A percentile compares a stretch with the other conserved stretches of the same genome.
phyloP scores from a whole-genome alignment of 495 filamentous ascomycete genomes.

The Cairneyella variabilis region DNA sequence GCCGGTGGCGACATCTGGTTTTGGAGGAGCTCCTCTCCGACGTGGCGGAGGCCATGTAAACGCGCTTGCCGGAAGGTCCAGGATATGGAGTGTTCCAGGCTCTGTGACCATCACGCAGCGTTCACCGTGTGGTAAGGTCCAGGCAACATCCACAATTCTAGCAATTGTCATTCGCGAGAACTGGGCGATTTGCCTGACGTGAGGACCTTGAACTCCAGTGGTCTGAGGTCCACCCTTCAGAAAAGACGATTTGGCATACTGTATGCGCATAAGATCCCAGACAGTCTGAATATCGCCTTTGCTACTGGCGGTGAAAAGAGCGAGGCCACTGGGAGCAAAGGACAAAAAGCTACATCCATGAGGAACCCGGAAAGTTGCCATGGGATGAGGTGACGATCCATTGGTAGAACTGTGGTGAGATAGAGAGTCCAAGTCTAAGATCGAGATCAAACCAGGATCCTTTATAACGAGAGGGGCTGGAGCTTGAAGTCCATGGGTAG shows the following conservation, averaged over 20 bases:
- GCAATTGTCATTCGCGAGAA: slow-evolving; percentile 90
- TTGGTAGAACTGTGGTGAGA: slow-evolving; percentile 34
- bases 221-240: slow-evolving; percentile 41
- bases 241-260: slow-evolving; percentile 48
- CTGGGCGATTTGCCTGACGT: slow-evolving; percentile 77
- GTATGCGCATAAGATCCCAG: slow-evolving; percentile 85
- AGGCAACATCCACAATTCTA: slow-evolving; percentile 83
- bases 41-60: slow-evolving; percentile 88
- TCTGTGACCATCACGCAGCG: slow-evolving; percentile 82
- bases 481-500: slow-evolving; percentile 62
- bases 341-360: slow-evolving; percentile 90
- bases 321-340: slow-evolving; percentile 78
- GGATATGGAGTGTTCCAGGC: slow-evolving; percentile 88
- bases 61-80: slow-evolving; percentile 77
- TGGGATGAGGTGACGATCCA: slow-evolving; percentile 47
- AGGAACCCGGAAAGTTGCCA: slow-evolving; percentile 75
- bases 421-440: slow-evolving; percentile 73
- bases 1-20: slow-evolving; percentile 42
- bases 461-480: slow-evolving; percentile 39
- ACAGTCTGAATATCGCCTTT: slow-evolving; percentile 91
- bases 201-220: slow-evolving; percentile 32
- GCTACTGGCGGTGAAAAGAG: slow-evolving; percentile 81
- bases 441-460: slow-evolving; percentile 77
- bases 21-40: slow-evolving; percentile 34
- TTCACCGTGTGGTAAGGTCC: slow-evolving; percentile 78